These are phyloP conservation scores for Entomortierella chlamydospora DNA, from an alignment of 192 early-diverging fungal species.

Conservation along the genomic window DNA sequence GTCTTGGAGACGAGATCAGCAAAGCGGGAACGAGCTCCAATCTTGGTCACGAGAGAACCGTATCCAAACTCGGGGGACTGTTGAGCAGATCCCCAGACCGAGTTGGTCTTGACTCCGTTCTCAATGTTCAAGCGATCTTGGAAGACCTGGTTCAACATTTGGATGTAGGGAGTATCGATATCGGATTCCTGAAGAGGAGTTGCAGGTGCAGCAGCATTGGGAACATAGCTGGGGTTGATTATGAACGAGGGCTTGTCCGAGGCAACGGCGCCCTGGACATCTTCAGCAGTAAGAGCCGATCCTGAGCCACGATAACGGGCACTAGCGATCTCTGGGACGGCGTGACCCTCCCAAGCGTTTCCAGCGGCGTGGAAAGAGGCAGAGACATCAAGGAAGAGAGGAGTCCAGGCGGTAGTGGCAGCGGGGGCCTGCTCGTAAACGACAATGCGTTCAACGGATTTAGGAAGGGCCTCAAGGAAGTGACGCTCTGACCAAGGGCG, in stretches of 20 bases:
- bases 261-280: slow-evolving; percentile 22
- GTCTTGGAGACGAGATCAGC: slow-evolving; percentile 67
- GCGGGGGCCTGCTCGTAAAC: slow-evolving; percentile 74
- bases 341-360: slow-evolving; percentile 58
- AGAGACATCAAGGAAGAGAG: slow-evolving; percentile 87
- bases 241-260: slow-evolving; percentile 31
- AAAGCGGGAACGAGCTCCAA: slow-evolving; percentile 76
- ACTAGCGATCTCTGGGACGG: slow-evolving; percentile 54
- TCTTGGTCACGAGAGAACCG: slow-evolving; percentile 76
- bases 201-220: not conserved
- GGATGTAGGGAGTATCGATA: slow-evolving; percentile 83
- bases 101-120: slow-evolving; percentile 77
- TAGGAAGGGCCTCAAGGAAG: slow-evolving; percentile 68
- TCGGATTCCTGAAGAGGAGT: slow-evolving; percentile 43
- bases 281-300: slow-evolving; percentile 17
- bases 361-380: slow-evolving; percentile 70
- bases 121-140: slow-evolving; percentile 79
- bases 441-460: slow-evolving; percentile 68
- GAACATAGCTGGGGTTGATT: slow-evolving; percentile 49
- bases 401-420: slow-evolving; percentile 77
- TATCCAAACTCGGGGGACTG: slow-evolving; percentile 91
- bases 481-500: slow-evolving; percentile 81
- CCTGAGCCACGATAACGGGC: slow-evolving; percentile 61
- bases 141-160: slow-evolving; percentile 85
- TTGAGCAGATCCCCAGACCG: slow-evolving; percentile 75